phyloP scores from a whole-genome alignment of 1,284 basidiomycete species.

The Grifola frondosa region DNA sequence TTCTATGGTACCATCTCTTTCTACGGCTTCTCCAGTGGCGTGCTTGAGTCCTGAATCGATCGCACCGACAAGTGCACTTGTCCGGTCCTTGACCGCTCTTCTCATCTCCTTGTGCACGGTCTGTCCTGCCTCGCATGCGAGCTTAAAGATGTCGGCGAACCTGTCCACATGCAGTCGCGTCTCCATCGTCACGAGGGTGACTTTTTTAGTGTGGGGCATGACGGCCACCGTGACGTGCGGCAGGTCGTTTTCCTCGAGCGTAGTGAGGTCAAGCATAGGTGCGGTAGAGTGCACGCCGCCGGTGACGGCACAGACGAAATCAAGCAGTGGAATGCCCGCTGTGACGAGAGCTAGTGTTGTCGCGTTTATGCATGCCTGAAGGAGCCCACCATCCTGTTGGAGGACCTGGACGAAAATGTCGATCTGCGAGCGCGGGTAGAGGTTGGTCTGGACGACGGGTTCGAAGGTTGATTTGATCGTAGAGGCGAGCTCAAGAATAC shows the following conservation, averaged over 20 bases:
- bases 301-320: slow-evolving; percentile 87
- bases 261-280: slow-evolving; percentile 83
- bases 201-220: slow-evolving; percentile 80
- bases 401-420: slow-evolving; percentile 92
- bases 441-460: slow-evolving; percentile 85
- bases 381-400: slow-evolving; percentile 89
- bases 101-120: slow-evolving; percentile 89
- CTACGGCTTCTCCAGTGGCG: slow-evolving; percentile 12
- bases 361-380: slow-evolving; percentile 94
- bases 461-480: slow-evolving; percentile 94
- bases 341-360: slow-evolving; percentile 89
- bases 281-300: slow-evolving; percentile 78
- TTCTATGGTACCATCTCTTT: slow-evolving; percentile 24
- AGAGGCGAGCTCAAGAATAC: slow-evolving; percentile 84
- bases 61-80: slow-evolving; percentile 56
- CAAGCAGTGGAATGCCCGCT: slow-evolving; percentile 88
- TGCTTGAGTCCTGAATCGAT: slow-evolving; percentile 36
- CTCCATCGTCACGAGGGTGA: slow-evolving; percentile 91
- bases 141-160: slow-evolving; percentile 84
- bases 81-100: slow-evolving; percentile 64
- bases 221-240: slow-evolving; percentile 88
- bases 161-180: slow-evolving; percentile 91
- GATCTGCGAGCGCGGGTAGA: slow-evolving; percentile 94
- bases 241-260: slow-evolving; percentile 87
- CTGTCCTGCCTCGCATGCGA: slow-evolving; percentile 77